These are phyloP conservation scores for Ophiostoma ips DNA, from an alignment of 2,329 filamentous ascomycete genomes.

Conservation along the genomic window DNA sequence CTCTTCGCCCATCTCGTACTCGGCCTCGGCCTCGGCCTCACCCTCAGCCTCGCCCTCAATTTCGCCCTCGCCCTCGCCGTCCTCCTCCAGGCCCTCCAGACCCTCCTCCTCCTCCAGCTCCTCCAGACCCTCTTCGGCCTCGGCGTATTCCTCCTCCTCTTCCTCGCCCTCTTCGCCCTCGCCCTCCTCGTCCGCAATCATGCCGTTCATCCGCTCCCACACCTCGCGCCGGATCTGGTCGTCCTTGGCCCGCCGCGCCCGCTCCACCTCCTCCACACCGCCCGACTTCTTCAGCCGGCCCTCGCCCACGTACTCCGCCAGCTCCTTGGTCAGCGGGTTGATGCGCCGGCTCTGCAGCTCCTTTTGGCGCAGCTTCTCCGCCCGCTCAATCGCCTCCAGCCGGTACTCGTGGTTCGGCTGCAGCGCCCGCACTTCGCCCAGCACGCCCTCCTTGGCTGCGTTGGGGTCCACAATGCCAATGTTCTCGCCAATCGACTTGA, in stretches of 20 bases:
- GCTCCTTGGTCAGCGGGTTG: constrained; percentile 69
- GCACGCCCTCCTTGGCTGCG: constrained; percentile 77
- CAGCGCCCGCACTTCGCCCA: constrained; percentile 85
- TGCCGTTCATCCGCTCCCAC: constrained; percentile 52
- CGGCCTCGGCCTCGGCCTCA: not conserved
- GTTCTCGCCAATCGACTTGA: constrained; percentile 37
- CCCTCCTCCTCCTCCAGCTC: not conserved
- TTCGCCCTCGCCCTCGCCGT: constrained; percentile 6
- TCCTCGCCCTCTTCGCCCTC: not conserved
- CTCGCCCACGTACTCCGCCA: constrained; percentile 73
- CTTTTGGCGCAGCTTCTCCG: constrained; percentile 78
- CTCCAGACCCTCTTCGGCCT: not conserved
- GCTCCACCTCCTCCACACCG: constrained; percentile 85
- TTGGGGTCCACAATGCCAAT: constrained; percentile 44
- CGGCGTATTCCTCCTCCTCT: not conserved
- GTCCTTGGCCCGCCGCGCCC: constrained; percentile 70
- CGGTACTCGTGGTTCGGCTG: constrained; percentile 89
- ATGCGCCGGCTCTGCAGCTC: constrained; percentile 68
- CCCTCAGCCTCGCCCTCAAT: not conserved
- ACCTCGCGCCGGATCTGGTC: constrained; percentile 73
- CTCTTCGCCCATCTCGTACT: not conserved
- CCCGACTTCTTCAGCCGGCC: constrained; percentile 92
- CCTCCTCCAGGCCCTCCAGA: not conserved
- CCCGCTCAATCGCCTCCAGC: constrained; percentile 91
- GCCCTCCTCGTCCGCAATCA: constrained; percentile 18